Evolutionary conservation across 1,139 yeast species (phyloP), one percentile per base, ranked within the genome.

Genomic region (Zygosaccharomyces pseudobailii): DNA sequence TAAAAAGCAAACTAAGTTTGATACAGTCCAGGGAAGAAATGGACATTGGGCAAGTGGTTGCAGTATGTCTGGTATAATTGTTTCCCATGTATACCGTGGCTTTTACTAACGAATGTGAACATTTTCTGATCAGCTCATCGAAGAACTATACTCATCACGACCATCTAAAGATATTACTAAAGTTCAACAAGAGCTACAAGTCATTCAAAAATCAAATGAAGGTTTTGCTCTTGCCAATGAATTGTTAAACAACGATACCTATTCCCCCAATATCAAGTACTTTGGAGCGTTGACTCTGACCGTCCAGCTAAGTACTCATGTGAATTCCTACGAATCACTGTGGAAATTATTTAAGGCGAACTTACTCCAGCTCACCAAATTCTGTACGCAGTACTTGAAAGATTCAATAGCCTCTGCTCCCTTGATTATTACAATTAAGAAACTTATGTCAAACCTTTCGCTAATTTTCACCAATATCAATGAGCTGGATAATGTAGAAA

Each of bases 221-320:
- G 87, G 85, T 0, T 66, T 73, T 52, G 56, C 62, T 6, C 58
- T 83, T 28, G 88, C 87, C 0, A 71, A 72, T 45, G 63, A 71
- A 36, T 65, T 84, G 23, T 62, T 82, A 30, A 58, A 65, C 4
- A 67, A 66, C 3, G 61, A 55, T 2, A 48, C 45, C 0, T 59
- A 65, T 6, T 73, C 79, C 3, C 56, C 70, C 33, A 78, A 79
- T 56, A 80, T 83, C 47, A 75, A 76, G 55, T 85, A 80, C 62
- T 84, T 84, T 59, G 92, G 92, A 1, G 90, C 90, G 0, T 68
- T 84, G 48, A 83, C 90, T 0, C 78, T 79, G 47, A 75, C 88
- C 0, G 81, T 81, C 27, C 78, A 80, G 43, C 67, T 80, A 40
- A 75, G 72, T 41, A 63, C 58, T 19, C 53, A 56, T 27, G 51